These are phyloP conservation scores for Colletotrichum sp. DNA, from an alignment of 2,329 filamentous ascomycete species.

Conservation along the genomic window DNA sequence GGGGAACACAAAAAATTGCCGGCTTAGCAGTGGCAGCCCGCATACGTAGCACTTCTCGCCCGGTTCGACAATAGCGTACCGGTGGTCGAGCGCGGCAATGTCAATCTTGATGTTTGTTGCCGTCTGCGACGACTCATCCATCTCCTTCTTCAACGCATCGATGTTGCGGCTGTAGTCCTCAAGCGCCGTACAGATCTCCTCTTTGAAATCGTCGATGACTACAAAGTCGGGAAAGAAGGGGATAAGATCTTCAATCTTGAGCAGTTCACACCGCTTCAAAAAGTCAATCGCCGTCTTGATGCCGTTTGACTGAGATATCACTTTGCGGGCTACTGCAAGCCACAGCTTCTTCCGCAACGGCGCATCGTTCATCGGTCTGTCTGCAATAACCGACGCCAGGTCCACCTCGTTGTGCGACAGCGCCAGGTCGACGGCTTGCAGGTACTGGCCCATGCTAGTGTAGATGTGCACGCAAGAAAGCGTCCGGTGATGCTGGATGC, in stretches of 20 bases:
- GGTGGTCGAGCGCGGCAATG: conserved; percentile 82
- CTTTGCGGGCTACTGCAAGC: conserved; percentile 93
- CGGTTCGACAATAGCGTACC: conserved; percentile 96
- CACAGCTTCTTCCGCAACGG: conserved; percentile 90
- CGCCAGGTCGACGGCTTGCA: conserved; percentile 90
- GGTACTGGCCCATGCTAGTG: conserved; percentile 93
- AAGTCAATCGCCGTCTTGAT: conserved; percentile 96
- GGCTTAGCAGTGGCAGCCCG: conserved; percentile 80
- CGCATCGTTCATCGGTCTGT: conserved; percentile 80
- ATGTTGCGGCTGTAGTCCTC: conserved; percentile 95
- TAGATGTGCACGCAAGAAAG: conserved; percentile 97
- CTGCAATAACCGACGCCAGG: conserved; percentile 86
- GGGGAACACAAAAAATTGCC: conserved; percentile 98
- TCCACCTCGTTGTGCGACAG: conserved; percentile 90
- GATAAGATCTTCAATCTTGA: conserved; percentile 95
- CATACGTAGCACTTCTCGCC: conserved; percentile 95
- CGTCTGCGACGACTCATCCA: conserved; percentile 92
- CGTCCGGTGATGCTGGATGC: conserved; percentile 92
- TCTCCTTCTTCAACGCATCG: conserved; percentile 85
- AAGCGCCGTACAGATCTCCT: conserved; percentile 92
- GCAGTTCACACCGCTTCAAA: conserved; percentile 85
- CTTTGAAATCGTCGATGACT: conserved; percentile 98
- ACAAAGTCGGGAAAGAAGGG: conserved; percentile 99
- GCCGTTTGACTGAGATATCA: conserved; percentile 83
- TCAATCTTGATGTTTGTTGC: conserved; percentile 90